A percentile compares a stretch with the other conserved stretches of the same genome.
phyloP scores from a whole-genome alignment of 2,329 filamentous ascomycete species.

The Diaporthe sp. region DNA sequence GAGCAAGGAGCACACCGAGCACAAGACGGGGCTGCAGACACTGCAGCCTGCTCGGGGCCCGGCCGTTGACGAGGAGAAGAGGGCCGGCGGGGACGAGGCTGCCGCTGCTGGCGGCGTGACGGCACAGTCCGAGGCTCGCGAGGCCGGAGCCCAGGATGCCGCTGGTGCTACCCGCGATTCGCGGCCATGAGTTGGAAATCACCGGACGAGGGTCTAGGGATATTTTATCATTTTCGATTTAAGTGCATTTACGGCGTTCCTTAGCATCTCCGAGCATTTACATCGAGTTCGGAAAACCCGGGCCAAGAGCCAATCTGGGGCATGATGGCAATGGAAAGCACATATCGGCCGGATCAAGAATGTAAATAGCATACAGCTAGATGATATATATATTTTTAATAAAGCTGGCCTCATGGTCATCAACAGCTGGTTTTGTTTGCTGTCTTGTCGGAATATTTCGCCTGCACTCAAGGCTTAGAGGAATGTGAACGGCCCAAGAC shows the following conservation, averaged over 20 bases:
- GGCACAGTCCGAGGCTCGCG: background rate
- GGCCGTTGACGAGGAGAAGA: slow-evolving; percentile 45
- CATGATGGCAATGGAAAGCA: background rate
- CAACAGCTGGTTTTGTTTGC: background rate
- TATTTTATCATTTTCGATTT: background rate
- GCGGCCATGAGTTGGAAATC: background rate
- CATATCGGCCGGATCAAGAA: background rate
- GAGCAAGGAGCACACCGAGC: slow-evolving; percentile 68
- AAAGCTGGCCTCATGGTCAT: background rate
- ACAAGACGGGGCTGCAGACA: slow-evolving; percentile 68
- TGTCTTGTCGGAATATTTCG: too few species aligned
- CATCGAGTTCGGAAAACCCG: background rate
- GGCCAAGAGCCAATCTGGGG: background rate
- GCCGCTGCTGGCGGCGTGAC: background rate
- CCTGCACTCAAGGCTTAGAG: background rate
- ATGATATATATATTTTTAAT: background rate
- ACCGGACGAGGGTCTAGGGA: too few species aligned
- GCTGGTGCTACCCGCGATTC: background rate
- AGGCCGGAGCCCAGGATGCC: background rate
- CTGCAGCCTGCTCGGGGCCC: slow-evolving; percentile 53
- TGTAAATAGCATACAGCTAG: slow-evolving; percentile 10
- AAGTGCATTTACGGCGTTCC: slow-evolving; percentile 3
- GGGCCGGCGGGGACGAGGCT: background rate
- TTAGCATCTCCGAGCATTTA: slow-evolving; percentile 24
- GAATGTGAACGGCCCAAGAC: background rate